These are phyloP conservation scores for Talaromyces sp. DNA, from an alignment of 2,329 filamentous ascomycete species.

Conservation along the genomic window DNA sequence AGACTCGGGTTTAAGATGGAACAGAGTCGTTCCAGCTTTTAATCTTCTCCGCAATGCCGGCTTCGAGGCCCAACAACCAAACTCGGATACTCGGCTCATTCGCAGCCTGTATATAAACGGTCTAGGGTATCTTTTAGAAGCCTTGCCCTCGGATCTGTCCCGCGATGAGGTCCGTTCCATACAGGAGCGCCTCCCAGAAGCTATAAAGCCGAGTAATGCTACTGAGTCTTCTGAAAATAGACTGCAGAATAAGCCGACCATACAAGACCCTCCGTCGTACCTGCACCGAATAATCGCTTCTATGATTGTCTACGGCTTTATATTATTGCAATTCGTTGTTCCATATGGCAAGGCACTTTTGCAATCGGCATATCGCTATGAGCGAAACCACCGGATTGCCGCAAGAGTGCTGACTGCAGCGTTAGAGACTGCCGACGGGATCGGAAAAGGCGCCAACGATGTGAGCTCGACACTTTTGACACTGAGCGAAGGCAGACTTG, in stretches of 20 bases:
- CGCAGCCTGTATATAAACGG: slow-evolving; percentile 33
- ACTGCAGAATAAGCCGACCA: not conserved
- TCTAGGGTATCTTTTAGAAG: slow-evolving; percentile 34
- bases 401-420: slow-evolving; percentile 53
- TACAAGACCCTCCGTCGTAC: slow-evolving; percentile 37
- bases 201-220: slow-evolving; percentile 12
- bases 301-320: slow-evolving; percentile 54
- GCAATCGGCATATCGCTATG: slow-evolving; percentile 54
- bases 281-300: slow-evolving; percentile 57
- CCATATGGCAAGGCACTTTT: slow-evolving; percentile 58
- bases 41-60: slow-evolving; percentile 32
- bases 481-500: slow-evolving; percentile 62
- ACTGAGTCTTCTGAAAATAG: not conserved
- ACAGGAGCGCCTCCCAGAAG: slow-evolving; percentile 22
- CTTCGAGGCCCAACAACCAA: slow-evolving; percentile 29
- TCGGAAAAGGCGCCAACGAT: slow-evolving; percentile 50
- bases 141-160: slow-evolving; percentile 27
- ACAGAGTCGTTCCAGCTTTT: slow-evolving; percentile 31
- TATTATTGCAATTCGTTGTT: slow-evolving; percentile 57
- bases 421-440: slow-evolving; percentile 49
- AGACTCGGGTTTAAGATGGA: slow-evolving; percentile 31
- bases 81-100: slow-evolving; percentile 27
- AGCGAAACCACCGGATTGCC: slow-evolving; percentile 62
- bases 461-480: slow-evolving; percentile 54
- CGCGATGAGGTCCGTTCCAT: slow-evolving; percentile 26